A percentile compares a stretch with the other conserved stretches of the same genome.
Conservation (phyloP, 225 moss, liverwort and hornwort species). For the Physcomitrellopsis africana region DNA sequence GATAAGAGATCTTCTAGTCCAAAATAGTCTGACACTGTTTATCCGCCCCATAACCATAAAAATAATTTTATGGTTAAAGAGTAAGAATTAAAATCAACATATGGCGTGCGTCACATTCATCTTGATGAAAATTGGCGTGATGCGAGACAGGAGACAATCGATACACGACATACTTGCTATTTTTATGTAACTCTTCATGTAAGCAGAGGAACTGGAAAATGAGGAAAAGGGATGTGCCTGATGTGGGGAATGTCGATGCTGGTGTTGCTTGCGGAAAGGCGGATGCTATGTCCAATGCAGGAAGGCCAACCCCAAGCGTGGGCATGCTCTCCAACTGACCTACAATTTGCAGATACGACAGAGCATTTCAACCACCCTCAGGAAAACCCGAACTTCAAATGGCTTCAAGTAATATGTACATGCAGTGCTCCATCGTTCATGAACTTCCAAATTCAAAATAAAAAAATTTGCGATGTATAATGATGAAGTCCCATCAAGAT, state of each 20-base stretch:
- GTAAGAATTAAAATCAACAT: constrained; percentile 11
- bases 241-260: constrained; percentile 71
- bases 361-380: constrained; percentile 3
- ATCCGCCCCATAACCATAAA: constrained; percentile 26
- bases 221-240: constrained; percentile 42
- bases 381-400: not conserved
- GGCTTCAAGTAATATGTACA: not conserved
- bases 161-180: not conserved
- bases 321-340: constrained; percentile 60
- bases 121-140: constrained; percentile 2
- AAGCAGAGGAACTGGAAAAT: not conserved
- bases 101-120: not conserved
- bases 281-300: constrained; percentile 61
- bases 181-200: not conserved
- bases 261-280: constrained; percentile 90
- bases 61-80: not conserved
- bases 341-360: constrained; percentile 30
- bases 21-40: constrained; percentile 70
- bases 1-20: constrained; percentile 72
- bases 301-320: constrained; percentile 68
- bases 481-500: not conserved
- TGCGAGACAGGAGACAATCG: not conserved
- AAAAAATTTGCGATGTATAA: not conserved
- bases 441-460: not conserved
- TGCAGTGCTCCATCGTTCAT: constrained; percentile 16